These are phyloP conservation scores for Pleurotus eryngii DNA, from an alignment of 768 basidiomycete genomes.

Conservation along the genomic window DNA sequence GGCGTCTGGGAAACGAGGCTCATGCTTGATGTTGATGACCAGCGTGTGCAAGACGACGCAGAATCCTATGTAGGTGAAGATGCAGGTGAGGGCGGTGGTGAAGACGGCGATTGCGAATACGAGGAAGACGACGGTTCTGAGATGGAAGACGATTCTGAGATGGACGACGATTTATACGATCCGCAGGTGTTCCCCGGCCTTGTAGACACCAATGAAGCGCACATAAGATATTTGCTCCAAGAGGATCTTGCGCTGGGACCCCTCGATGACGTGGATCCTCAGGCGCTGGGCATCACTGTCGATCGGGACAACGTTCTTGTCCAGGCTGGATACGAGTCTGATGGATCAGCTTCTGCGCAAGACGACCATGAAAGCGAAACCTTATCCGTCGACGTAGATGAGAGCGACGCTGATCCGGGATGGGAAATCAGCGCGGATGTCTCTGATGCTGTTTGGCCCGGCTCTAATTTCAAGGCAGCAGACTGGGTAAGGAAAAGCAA, in stretches of 20 bases:
- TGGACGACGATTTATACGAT: constrained; percentile 2
- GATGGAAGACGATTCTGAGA: constrained; percentile 6
- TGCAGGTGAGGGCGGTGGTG: not conserved
- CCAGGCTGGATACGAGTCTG: not conserved
- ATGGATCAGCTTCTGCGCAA: not conserved
- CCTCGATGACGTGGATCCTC: not conserved
- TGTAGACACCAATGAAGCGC: not conserved
- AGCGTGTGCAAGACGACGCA: constrained; percentile 3
- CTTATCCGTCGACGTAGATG: not conserved
- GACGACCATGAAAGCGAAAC: not conserved
- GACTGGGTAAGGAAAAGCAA: not conserved
- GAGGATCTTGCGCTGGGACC: not conserved
- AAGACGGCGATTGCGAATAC: not conserved
- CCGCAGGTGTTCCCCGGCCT: not conserved
- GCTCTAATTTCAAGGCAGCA: not conserved
- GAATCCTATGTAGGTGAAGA: constrained; percentile 4
- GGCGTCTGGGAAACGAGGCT: constrained; percentile 30
- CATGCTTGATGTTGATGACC: constrained; percentile 3
- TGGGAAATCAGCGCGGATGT: constrained; percentile 6
- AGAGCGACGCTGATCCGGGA: constrained; percentile 9
- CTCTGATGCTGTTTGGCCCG: constrained; percentile 10
- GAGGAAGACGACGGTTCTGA: not conserved
- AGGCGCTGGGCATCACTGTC: not conserved
- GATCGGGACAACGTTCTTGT: not conserved
- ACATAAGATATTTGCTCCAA: not conserved